Conservation (phyloP, 768 basidiomycete genomes). For the Paxillus rubicundulus region DNA sequence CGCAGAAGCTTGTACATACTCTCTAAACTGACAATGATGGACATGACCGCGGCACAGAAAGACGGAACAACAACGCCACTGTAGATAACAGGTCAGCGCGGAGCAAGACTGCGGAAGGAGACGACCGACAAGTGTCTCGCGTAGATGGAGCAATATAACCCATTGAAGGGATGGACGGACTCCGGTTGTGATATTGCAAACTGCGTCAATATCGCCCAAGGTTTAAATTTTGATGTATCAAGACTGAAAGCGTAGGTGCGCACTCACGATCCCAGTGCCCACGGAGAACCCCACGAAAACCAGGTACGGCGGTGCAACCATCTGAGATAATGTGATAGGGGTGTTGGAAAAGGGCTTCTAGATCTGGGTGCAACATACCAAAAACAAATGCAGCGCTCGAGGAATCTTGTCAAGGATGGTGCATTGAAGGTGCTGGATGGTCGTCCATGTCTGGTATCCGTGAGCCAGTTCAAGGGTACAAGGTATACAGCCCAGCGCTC, state of each 20-base stretch:
- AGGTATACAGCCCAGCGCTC: neutral
- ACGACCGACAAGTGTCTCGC: slow-evolving; percentile 36
- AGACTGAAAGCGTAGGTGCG: slow-evolving; percentile 10
- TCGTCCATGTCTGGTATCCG: slow-evolving; percentile 35
- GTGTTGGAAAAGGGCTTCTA: neutral
- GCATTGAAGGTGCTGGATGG: slow-evolving; percentile 27
- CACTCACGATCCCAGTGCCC: slow-evolving; percentile 38
- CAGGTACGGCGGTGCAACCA: slow-evolving; percentile 39
- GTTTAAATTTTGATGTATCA: slow-evolving; percentile 11
- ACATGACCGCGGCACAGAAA: slow-evolving; percentile 42
- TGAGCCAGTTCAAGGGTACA: slow-evolving; percentile 4
- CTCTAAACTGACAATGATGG: slow-evolving; percentile 44
- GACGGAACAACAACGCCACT: slow-evolving; percentile 39
- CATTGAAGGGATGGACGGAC: slow-evolving; percentile 33
- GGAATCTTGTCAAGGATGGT: slow-evolving; percentile 20
- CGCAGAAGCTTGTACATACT: slow-evolving; percentile 27
- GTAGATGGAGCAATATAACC: slow-evolving; percentile 49
- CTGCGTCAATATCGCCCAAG: slow-evolving; percentile 4
- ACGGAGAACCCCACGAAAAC: slow-evolving; percentile 42
- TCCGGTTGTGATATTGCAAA: slow-evolving; percentile 14
- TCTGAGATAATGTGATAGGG: slow-evolving; percentile 25
- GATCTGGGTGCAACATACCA: slow-evolving; percentile 17
- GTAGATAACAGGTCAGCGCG: slow-evolving; percentile 18
- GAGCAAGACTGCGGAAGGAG: slow-evolving; percentile 1
- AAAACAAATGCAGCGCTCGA: slow-evolving; percentile 21